Conservation (phyloP, 2,329 filamentous ascomycete species). For the Ophiostoma ips region DNA sequence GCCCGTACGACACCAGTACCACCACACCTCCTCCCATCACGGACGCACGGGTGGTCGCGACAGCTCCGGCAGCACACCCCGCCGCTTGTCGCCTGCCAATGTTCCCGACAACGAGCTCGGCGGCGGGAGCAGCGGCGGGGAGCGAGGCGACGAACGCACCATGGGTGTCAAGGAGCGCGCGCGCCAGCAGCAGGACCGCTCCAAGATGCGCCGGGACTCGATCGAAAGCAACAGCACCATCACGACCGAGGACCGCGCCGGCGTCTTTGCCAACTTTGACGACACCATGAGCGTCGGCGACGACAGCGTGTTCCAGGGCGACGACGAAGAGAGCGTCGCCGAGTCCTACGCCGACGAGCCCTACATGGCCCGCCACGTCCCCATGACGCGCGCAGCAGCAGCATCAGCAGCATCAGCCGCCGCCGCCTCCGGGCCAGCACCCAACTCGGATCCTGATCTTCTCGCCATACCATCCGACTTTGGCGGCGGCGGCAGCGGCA, state of each 20-base stretch:
- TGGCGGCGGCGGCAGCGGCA: slow-evolving; percentile 14
- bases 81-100: slow-evolving; percentile 31
- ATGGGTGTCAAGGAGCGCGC: slow-evolving; percentile 30
- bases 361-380: slow-evolving; percentile 15
- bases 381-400: background rate
- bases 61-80: slow-evolving; percentile 20
- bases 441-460: background rate
- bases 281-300: slow-evolving; percentile 47
- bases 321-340: slow-evolving; percentile 53
- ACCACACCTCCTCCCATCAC: slow-evolving; percentile 13
- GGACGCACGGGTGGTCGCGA: slow-evolving; percentile 16
- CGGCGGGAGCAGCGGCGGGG: background rate
- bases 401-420: slow-evolving; percentile 12
- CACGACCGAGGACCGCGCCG: slow-evolving; percentile 34
- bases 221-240: slow-evolving; percentile 49
- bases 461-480: slow-evolving; percentile 15
- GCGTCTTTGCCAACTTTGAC: slow-evolving; percentile 47
- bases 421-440: background rate
- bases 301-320: slow-evolving; percentile 52
- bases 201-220: slow-evolving; percentile 32
- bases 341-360: slow-evolving; percentile 39
- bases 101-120: slow-evolving; percentile 20
- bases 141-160: background rate
- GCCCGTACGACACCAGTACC: slow-evolving; percentile 7
- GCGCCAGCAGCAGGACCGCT: slow-evolving; percentile 18